Base-by-base conservation (phyloP, 768 basidiomycete species). In the Lyophyllum shimeji region DNA sequence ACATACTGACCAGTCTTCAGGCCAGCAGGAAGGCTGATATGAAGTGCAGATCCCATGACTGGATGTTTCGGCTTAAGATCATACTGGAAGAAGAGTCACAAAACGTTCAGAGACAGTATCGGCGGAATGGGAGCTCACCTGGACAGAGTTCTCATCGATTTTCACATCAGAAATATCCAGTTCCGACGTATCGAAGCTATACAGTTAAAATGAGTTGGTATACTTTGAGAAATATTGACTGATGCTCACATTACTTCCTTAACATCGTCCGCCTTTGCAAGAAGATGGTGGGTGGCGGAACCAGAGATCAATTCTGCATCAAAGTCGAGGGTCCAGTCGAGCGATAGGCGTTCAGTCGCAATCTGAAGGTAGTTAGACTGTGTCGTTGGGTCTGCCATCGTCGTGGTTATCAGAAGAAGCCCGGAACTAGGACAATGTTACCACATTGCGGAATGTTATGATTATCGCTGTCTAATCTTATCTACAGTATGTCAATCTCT, bases 321-420 rank as follows among this genome's bases (percentile, higher is more conserved):
- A 67, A 93, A 97, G 71, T 97, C 86, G 59, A 97, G 72, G 0
- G 63, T 72, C 94, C 93, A 96, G 60, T 89, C 80, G 49, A 97
- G 82, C 20, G 80, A 71, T 15, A 94, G 72, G 66, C 92, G 84
- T 34, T 82, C 77, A 0, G 89, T 85, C 2, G 75, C 69, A 60
- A 95, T 79, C 46, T 86, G 73, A 4, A 73, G 68, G 69, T 90
- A 93, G 74, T 97, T 97, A 21, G 92, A 82, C 65, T 93, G 89
- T 0, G 89, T 87, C 0, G 90, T 84, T 18, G 85, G 86, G 65
- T 92, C 89, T 29, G 58, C 25, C 65, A 65, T 66, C 13, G 50
- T 34, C 1, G 53, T 49, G 24, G 24, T 53, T 11, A 17, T 17
- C 7, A 42, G 20, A 7, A 12, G 50, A 24, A 27, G n/a, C n/a